A percentile compares a stretch with the other conserved stretches of the same genome.
phyloP scores from a whole-genome alignment of 768 basidiomycete genomes.

The Clitopilus passeckerianus region DNA sequence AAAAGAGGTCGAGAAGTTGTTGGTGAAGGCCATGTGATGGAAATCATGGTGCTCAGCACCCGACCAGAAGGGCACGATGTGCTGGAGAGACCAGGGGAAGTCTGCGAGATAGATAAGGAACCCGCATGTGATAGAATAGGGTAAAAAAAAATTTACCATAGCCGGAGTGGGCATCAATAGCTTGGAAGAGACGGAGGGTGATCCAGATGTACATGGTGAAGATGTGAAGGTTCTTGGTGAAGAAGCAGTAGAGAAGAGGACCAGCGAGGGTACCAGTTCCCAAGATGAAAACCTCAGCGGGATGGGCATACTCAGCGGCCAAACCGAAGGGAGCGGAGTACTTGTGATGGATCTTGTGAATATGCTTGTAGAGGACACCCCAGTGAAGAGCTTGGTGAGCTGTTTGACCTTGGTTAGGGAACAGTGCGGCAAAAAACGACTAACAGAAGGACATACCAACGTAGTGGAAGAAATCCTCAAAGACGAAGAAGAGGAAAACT shows the following conservation, averaged over 20 bases:
- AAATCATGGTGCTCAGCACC: conserved; percentile 98
- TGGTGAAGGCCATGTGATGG: conserved; percentile 95
- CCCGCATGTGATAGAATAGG: neutral
- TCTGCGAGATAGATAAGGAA: conserved; percentile 35
- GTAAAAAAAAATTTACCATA: conserved; percentile 62
- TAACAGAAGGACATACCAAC: conserved; percentile 44
- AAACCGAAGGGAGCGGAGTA: conserved; percentile 96
- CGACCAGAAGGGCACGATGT: conserved; percentile 93
- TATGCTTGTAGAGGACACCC: conserved; percentile 80
- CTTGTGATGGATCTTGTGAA: conserved; percentile 97
- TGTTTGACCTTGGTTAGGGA: conserved; percentile 16
- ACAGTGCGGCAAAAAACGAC: neutral
- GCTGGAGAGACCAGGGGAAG: conserved; percentile 96
- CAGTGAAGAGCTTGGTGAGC: conserved; percentile 90
- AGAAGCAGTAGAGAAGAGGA: conserved; percentile 81
- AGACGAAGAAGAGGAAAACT: conserved; percentile 85
- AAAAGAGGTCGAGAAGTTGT: conserved; percentile 93
- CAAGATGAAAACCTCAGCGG: conserved; percentile 92
- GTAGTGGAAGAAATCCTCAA: conserved; percentile 96
- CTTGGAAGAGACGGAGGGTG: conserved; percentile 90
- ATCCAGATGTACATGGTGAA: conserved; percentile 94
- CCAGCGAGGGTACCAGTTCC: conserved; percentile 88
- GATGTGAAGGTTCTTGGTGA: conserved; percentile 79
- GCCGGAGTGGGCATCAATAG: conserved; percentile 94
- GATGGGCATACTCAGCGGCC: conserved; percentile 97